Evolutionary conservation across 2,329 filamentous ascomycete genomes (phyloP), one percentile per base, ranked within the genome.

Genomic region (Venturiaceae sp.): DNA sequence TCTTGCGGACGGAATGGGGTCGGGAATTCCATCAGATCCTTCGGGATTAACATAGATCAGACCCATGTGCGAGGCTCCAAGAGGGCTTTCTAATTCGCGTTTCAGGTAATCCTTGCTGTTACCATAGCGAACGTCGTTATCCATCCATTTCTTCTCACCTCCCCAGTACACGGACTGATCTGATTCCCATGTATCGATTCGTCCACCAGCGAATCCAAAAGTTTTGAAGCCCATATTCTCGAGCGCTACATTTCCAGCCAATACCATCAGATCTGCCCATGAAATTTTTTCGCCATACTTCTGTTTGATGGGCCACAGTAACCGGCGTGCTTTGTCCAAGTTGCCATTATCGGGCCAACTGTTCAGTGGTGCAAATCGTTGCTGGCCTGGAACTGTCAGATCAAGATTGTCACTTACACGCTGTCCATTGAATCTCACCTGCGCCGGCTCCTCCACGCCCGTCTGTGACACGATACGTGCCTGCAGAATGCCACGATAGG

Each of bases 261-360:
- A 79, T 58, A 90, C 77, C 53, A 86, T 71, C 60, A 91, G 74
- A 68, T 91, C 87, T 23, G 87, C 84, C 87, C 87, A 91, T 0
- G 87, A 90, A 72, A 91, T 87, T 77, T 87, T 89, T 78, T 83
- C 83, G 70, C 87, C 87, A 64, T 91, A 91, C 79, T 91, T 91
- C 66, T 89, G 86, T 81, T 91, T 91, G 75, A 91, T 84, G 58
- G 87, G 87, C 85, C 86, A 90, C 44, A 91, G 76, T 58, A 91
- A 81, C 62, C 87, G 86, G 59, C 87, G 87, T 34, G 87, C 87
- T 81, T 91, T 91, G 80, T 90, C 87, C 57, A 91, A 80, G 65
- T 78, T 84, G 67, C 83, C 85, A 64, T 91, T 91, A 74, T 90
- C 87, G 44, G 87, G 87, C 87, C 87, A 90, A 77, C 84, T 84